Evolutionary conservation across 768 basidiomycete genomes (phyloP), one percentile per base, ranked within the genome.

Genomic region (Serpula lacrymans): DNA sequence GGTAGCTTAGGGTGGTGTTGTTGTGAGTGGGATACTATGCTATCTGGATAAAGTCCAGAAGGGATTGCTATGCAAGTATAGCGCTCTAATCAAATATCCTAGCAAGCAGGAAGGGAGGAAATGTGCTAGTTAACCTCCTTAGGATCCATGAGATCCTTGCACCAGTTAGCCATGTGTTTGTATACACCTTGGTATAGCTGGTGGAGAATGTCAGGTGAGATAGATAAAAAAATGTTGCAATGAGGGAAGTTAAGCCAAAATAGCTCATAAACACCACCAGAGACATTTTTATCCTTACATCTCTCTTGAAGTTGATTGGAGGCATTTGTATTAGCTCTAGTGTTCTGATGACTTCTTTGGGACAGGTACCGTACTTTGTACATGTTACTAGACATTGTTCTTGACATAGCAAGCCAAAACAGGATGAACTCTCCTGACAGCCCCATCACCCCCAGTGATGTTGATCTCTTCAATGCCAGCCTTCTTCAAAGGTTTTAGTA

Each of bases 141-240:
- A 9, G 29, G 18, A 3, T 47, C 51, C 0, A 48, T 17, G 8
- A 51, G 16, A 3, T 33, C 18, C 5, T 48, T 52, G 8, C 49
- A 58, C 71, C 72, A 74, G 5, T 51, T 57, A 1, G 63, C 54
- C 3, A 69, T 34, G 35, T 74, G 71, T 36, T 70, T 70, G 58
- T 74, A 69, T 2, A 72, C 41, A 0, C 74, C 74, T 45, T 76
- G 68, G 51, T 74, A 63, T 0, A 76, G 54, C 47, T 74, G 71
- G 44, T 78, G 74, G 12, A 75, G 64, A 18, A 72, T 30, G 54
- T 72, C 55, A 12, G 66, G 62, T 1, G 64, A 68, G 22, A 76
- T 43, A n/a, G 45, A 58, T 0, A 23, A 1, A 47, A 66, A 71
- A 24, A 76, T 74, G 46, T 75, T 44, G 28, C 50, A 37, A 42